These are phyloP conservation scores for Septoria petroselini DNA, from an alignment of 2,329 filamentous ascomycete genomes.

Conservation along the genomic window DNA sequence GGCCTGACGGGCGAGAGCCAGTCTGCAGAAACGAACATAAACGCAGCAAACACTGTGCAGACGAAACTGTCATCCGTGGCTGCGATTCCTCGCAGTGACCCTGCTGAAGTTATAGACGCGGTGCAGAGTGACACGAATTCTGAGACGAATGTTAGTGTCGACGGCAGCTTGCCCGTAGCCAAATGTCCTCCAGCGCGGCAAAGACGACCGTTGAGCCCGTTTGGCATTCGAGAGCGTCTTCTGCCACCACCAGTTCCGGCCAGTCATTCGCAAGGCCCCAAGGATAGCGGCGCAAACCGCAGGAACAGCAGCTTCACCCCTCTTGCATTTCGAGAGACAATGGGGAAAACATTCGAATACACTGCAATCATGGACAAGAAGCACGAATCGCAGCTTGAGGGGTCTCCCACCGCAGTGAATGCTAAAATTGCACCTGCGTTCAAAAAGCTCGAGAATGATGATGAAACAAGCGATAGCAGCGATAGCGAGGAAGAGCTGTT, in stretches of 20 bases:
- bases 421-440: slow-evolving; percentile 18
- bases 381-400: background rate
- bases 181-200: background rate
- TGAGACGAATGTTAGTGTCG: background rate
- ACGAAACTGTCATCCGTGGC: too few species aligned
- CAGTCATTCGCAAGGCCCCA: slow-evolving; percentile 20
- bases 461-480: slow-evolving; percentile 12
- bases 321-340: slow-evolving; percentile 50
- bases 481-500: slow-evolving; percentile 35
- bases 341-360: background rate
- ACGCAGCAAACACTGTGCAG: too few species aligned
- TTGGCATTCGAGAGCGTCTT: slow-evolving; percentile 46
- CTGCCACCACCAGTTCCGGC: slow-evolving; percentile 43
- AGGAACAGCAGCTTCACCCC: slow-evolving; percentile 51
- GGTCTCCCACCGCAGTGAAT: background rate
- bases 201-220: slow-evolving; percentile 38
- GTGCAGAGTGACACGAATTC: background rate
- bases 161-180: background rate
- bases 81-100: background rate
- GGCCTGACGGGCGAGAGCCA: background rate
- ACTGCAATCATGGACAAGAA: background rate
- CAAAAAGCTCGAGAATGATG: slow-evolving; percentile 11
- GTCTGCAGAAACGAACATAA: too few species aligned
- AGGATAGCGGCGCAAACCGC: slow-evolving; percentile 17
- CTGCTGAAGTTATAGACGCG: background rate